Evolutionary conservation across 176 grass and related monocot species (phyloP).

Genomic region (Oryza meridionalis): DNA sequence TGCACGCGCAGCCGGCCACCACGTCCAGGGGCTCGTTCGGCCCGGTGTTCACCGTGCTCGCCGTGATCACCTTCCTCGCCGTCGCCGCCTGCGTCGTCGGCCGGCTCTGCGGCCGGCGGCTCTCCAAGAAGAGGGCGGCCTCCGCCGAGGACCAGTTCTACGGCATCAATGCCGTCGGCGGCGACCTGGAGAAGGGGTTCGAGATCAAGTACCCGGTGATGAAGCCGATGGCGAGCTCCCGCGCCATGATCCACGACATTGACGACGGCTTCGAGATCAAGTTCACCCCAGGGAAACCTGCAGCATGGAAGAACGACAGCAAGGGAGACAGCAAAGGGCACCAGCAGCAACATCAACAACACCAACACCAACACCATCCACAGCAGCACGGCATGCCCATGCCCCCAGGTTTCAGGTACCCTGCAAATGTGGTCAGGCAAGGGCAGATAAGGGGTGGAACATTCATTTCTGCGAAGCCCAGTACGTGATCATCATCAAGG

Average conservation of each 20-base stretch:
- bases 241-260: slow-evolving; percentile 66
- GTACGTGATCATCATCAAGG: slow-evolving; percentile 42
- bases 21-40: slow-evolving; percentile 72
- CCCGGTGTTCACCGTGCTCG: slow-evolving; percentile 66
- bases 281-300: slow-evolving; percentile 70
- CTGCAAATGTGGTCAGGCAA: slow-evolving; percentile 52
- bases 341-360: slow-evolving; percentile 1
- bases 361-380: slow-evolving; percentile 8
- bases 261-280: slow-evolving; percentile 83
- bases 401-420: slow-evolving; percentile 56
- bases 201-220: slow-evolving; percentile 62
- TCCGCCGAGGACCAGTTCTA: slow-evolving; percentile 46
- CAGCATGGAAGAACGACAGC: slow-evolving; percentile 59
- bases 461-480: slow-evolving; percentile 55
- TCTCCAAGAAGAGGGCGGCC: slow-evolving; percentile 45
- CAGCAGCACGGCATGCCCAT: slow-evolving; percentile 35
- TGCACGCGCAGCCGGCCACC: slow-evolving; percentile 36
- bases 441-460: slow-evolving; percentile 49
- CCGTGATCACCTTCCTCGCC: slow-evolving; percentile 75
- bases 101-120: slow-evolving; percentile 57
- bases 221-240: slow-evolving; percentile 69
- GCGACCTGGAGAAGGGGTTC: slow-evolving; percentile 74
- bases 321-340: slow-evolving; percentile 42
- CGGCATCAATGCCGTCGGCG: slow-evolving; percentile 46
- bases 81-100: slow-evolving; percentile 66